phyloP scores from a whole-genome alignment of 257 asterid species.

The Ligustrum vulgare region DNA sequence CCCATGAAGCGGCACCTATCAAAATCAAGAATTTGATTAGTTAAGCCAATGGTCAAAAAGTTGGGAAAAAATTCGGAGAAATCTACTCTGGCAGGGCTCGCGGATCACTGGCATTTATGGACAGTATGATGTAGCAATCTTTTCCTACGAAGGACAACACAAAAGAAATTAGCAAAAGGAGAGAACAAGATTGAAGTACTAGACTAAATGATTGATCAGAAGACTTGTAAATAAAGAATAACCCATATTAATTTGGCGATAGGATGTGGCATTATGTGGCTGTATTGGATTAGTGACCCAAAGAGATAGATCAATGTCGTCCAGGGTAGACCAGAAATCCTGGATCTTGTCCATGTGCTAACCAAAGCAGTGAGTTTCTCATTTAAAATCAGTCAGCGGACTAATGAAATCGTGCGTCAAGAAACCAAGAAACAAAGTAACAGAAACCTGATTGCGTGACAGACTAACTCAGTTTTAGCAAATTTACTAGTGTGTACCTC shows the following conservation, averaged over 20 bases:
- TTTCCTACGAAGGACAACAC: constrained; percentile 40
- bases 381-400: not conserved
- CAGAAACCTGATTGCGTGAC: not conserved
- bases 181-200: constrained; percentile 2
- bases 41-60: constrained; percentile 4
- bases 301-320: constrained; percentile 60
- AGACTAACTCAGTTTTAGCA: constrained; percentile 4
- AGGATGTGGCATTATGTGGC: constrained; percentile 46
- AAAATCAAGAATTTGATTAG: constrained; percentile 25
- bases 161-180: constrained; percentile 14
- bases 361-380: constrained; percentile 4
- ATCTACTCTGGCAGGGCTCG: constrained; percentile 66
- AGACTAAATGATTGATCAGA: not conserved
- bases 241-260: constrained; percentile 72
- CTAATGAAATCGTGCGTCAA: constrained; percentile 18
- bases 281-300: constrained; percentile 52
- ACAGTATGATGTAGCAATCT: constrained; percentile 53
- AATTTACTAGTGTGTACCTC: constrained; percentile 37
- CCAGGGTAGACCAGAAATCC: constrained; percentile 64
- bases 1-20: constrained; percentile 82
- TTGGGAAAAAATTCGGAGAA: constrained; percentile 11
- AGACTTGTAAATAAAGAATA: constrained; percentile 1
- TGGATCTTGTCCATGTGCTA: constrained; percentile 76
- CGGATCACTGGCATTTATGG: constrained; percentile 59
- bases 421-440: not conserved